Percentiles rank a stretch among this genome's conserved stretches.
phyloP scores from a whole-genome alignment of 495 filamentous ascomycete genomes.

The Aspergillus coremiiformis region DNA sequence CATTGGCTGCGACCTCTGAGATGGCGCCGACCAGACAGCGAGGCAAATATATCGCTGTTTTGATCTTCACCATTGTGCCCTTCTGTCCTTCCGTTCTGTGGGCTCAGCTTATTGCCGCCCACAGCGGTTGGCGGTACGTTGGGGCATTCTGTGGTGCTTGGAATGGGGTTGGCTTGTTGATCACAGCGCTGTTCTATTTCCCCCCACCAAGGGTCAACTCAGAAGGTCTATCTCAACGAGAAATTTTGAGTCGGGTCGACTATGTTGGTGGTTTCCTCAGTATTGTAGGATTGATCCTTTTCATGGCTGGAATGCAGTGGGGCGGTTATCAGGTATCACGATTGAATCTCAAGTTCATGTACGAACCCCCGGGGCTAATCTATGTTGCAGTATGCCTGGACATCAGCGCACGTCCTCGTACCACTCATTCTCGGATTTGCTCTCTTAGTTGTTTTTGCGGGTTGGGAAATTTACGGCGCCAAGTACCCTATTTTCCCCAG shows the following conservation, averaged over 20 bases:
- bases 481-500: constrained; percentile 61
- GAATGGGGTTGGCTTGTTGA: constrained; percentile 53
- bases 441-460: constrained; percentile 46
- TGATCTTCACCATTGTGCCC: constrained; percentile 62
- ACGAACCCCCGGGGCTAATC: background rate
- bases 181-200: constrained; percentile 58
- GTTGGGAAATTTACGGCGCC: constrained; percentile 56
- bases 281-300: constrained; percentile 54
- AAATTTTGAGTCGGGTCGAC: constrained; percentile 53
- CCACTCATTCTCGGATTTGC: constrained; percentile 50
- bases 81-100: constrained; percentile 63
- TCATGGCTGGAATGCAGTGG: constrained; percentile 62
- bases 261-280: constrained; percentile 61
- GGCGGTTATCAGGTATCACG: constrained; percentile 54
- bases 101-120: constrained; percentile 58
- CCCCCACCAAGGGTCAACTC: constrained; percentile 56
- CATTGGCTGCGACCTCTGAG: constrained; percentile 60
- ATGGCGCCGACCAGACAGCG: constrained; percentile 60
- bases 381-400: constrained; percentile 48
- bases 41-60: constrained; percentile 58
- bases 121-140: constrained; percentile 57
- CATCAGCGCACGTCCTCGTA: constrained; percentile 49
- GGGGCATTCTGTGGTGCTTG: constrained; percentile 54
- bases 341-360: background rate
- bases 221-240: constrained; percentile 36